Evolutionary conservation across 108 stramenopile species (phyloP).

Genomic region (Fistulifera solaris): DNA sequence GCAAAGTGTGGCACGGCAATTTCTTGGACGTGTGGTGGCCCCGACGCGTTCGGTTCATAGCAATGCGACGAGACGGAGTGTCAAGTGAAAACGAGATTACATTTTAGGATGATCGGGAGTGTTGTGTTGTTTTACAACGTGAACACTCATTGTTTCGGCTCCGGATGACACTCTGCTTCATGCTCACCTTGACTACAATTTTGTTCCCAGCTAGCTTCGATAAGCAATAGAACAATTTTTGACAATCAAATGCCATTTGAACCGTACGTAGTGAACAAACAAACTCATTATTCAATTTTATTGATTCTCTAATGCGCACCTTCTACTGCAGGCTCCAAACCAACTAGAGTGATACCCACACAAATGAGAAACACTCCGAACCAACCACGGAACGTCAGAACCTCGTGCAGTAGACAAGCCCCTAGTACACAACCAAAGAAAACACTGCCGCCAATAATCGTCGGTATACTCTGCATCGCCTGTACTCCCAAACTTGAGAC

Average conservation of each 20-base stretch:
- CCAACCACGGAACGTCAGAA: constrained; percentile 42
- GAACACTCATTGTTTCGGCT: too few species aligned
- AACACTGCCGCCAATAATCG: constrained; percentile 62
- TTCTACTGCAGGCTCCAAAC: constrained; percentile 24
- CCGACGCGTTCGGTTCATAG: background rate
- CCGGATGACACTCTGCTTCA: too few species aligned
- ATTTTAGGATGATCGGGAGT: too few species aligned
- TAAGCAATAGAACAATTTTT: too few species aligned
- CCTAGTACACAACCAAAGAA: constrained; percentile 58
- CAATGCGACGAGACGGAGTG: background rate
- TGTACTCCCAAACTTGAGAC: constrained; percentile 59
- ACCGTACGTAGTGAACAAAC: too few species aligned
- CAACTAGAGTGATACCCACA: constrained; percentile 48
- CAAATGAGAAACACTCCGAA: constrained; percentile 37
- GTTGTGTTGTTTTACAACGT: too few species aligned
- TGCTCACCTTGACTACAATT: too few species aligned
- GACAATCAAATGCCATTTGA: too few species aligned
- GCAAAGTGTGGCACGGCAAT: constrained; percentile 1
- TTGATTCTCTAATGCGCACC: too few species aligned
- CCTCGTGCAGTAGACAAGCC: constrained; percentile 26
- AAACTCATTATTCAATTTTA: too few species aligned
- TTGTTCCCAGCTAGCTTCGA: too few species aligned
- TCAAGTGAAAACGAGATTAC: constrained; percentile 1
- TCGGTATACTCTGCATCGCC: constrained; percentile 58
- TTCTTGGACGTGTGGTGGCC: background rate